Evolutionary conservation across 257 asterid species (phyloP), one percentile per base, ranked within the genome.

Genomic region (Ilex aquifolium): DNA sequence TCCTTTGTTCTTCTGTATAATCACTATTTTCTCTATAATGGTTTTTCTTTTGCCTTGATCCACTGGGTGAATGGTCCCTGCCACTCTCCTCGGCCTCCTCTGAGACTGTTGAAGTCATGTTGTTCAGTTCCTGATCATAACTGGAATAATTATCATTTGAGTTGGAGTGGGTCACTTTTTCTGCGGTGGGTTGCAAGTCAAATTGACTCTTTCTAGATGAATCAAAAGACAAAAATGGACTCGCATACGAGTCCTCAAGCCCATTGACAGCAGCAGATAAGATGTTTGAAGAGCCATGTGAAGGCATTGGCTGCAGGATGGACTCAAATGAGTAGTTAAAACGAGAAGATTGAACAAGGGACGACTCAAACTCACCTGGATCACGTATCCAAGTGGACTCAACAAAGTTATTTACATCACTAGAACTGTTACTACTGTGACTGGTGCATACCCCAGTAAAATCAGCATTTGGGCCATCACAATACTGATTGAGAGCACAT

Each of bases 21-120:
- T 51, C 68, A 1, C 27, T 6, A 7, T 72, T 78, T 5, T 67
- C 81, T 14, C 81, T 65, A 30, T 29, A 12, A 40, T 5, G 75
- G 14, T 55, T 32, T 36, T 36, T 74, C 61, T 57, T 74, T 54
- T 32, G 46, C 2, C 53, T n/a, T 2, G 72, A 53, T 2, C 39
- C 57, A 39, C 13, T 46, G 4, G n/a, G 52, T 46, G 52, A 46
- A 46, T 10, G n/a, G n/a, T 46, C 52, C 13, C 52, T 14, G 3
- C 52, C 52, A 46, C 15, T 46, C 13, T 2, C n/a, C 10, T 42
- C 10, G 4, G n/a, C 13, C 52, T 46, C 52, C 52, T 10, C 1
- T 12, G 10, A 10, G n/a, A 11, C n/a, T 46, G 6, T 14, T 46
- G 52, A 46, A 46, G 13, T 46, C 13, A 4, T 46, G 13, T 53